Base-by-base conservation (phyloP, 1,284 basidiomycete genomes). In the Ustilago crameri region DNA sequence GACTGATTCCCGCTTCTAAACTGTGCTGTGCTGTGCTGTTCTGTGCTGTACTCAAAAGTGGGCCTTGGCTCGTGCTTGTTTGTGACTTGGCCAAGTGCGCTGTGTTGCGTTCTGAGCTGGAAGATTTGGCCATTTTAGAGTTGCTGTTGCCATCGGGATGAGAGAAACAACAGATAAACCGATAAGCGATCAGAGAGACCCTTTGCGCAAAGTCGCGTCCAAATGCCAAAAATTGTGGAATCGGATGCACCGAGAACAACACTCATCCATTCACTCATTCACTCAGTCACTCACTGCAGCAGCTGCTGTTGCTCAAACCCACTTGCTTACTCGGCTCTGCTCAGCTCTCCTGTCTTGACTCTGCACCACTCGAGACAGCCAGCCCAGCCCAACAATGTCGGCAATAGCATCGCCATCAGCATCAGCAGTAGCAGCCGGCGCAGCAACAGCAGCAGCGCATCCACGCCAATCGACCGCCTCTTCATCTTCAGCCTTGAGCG, bases 261-360 rank as follows among this genome's bases (percentile, higher is more conserved):
- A 57, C 55, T 35, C 18, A 7, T n/a, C 9, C 20, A 7, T 42
- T 12, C 9, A 40, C 37, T n/a, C 37, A 40, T n/a, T 22, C 40
- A 42, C 43, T 54, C 17, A 51, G 54, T 43, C 42, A 61, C 58
- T 54, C 45, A n/a, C n/a, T n/a, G n/a, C n/a, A n/a, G n/a, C n/a
- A n/a, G n/a, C n/a, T n/a, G n/a, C n/a, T n/a, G n/a, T n/a, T n/a
- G n/a, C n/a, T n/a, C n/a, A n/a, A n/a, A 42, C 3, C 30, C 10
- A 18, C 8, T 22, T 41, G 9, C 30, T 22, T 24, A 18, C 5
- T 9, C 26, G 18, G 12, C 34, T 23, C 12, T 47, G 40, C 32
- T 34, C 15, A 20, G 20, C 5, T 9, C 26, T 30, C 10, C 37
- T 26, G 7, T 48, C 34, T n/a, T 7, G n/a, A 7, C n/a, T 20